Evolutionary conservation across 495 filamentous ascomycete genomes (phyloP).

Genomic region (Penicillium crystallinum): DNA sequence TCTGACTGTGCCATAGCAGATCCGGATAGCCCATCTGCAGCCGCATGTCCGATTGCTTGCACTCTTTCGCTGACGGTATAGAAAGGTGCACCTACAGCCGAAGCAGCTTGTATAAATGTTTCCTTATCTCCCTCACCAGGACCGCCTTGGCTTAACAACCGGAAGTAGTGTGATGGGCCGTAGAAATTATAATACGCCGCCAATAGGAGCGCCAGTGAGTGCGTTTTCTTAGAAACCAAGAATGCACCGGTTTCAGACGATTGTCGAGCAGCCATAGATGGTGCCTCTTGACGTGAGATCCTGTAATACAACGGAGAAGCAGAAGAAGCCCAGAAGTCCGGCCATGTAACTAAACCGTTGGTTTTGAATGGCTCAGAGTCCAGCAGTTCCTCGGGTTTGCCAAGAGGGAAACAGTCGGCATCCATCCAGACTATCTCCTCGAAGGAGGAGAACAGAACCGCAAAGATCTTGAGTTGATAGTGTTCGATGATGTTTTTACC

Average conservation of each 20-base stretch:
- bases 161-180: constrained; percentile 55
- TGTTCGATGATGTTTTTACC: constrained; percentile 36
- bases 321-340: constrained; percentile 57
- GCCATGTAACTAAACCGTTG: constrained; percentile 54
- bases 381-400: constrained; percentile 48
- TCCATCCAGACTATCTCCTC: constrained; percentile 60
- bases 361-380: constrained; percentile 46
- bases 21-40: constrained; percentile 27
- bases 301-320: constrained; percentile 48
- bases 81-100: constrained; percentile 43
- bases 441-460: constrained; percentile 57
- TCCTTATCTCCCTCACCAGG: constrained; percentile 62
- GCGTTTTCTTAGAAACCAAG: constrained; percentile 51
- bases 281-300: constrained; percentile 44
- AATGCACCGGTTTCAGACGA: constrained; percentile 55
- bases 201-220: constrained; percentile 49
- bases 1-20: constrained; percentile 45
- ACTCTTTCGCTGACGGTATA: constrained; percentile 47
- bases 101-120: constrained; percentile 54
- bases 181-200: constrained; percentile 61
- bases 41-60: constrained; percentile 35
- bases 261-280: constrained; percentile 35
- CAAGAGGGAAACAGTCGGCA: constrained; percentile 51
- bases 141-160: constrained; percentile 50
- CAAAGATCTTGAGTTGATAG: constrained; percentile 58